Percentiles rank a stretch among this genome's conserved stretches.
phyloP scores from a whole-genome alignment of 345 rosid species.

The Eucalyptus urophylla region DNA sequence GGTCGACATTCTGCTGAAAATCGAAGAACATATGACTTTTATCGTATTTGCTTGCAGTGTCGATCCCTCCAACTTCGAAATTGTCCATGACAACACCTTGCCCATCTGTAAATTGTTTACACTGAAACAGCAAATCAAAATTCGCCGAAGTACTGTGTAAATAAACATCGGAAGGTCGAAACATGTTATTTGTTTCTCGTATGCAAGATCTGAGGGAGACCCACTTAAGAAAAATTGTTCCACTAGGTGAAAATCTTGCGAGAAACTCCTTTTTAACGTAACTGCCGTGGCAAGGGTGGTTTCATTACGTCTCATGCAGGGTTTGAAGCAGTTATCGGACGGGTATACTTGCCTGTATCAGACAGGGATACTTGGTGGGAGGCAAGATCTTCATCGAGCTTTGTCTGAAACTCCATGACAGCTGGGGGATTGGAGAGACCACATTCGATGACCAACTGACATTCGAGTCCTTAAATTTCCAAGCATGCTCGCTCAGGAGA shows the following conservation, averaged over 20 bases:
- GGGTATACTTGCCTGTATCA: not conserved
- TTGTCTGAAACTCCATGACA: constrained; percentile 3
- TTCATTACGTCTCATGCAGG: constrained; percentile 14
- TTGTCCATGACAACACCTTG: constrained; percentile 36
- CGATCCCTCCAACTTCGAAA: constrained; percentile 16
- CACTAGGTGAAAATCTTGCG: constrained; percentile 45
- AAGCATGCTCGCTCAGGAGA: not conserved
- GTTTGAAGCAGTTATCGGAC: constrained; percentile 3
- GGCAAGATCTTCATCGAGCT: not conserved
- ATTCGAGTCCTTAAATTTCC: not conserved
- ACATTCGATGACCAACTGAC: not conserved
- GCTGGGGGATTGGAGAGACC: not conserved
- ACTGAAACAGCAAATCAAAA: constrained; percentile 25
- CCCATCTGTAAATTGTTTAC: constrained; percentile 36
- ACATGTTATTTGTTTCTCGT: not conserved
- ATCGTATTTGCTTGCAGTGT: not conserved
- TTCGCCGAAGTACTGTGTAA: constrained; percentile 17
- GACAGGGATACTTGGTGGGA: constrained; percentile 1
- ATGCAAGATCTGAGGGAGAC: constrained; percentile 23
- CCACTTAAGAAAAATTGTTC: constrained; percentile 21
- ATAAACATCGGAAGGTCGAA: constrained; percentile 25
- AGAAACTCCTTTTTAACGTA: not conserved
- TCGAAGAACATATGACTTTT: not conserved
- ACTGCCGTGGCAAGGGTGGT: constrained; percentile 18
- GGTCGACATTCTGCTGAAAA: constrained; percentile 20